Evolutionary conservation across 441 rosid genomes (phyloP).

Genomic region (Viola pubescens): DNA sequence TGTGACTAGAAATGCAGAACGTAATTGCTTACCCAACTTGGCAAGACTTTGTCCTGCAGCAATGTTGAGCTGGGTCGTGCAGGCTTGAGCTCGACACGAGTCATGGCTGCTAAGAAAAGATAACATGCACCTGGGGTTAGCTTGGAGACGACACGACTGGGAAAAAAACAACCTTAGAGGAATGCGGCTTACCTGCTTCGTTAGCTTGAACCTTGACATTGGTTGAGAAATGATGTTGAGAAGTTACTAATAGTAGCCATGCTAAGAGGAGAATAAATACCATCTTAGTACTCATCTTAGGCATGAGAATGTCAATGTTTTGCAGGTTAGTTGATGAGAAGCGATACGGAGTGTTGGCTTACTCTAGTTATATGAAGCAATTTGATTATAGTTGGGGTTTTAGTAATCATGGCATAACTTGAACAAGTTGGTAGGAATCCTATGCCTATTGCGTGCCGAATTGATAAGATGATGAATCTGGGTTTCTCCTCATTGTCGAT

Average conservation of each 20-base stretch:
- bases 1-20: neutral
- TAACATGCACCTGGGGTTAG: neutral
- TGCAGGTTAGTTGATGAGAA: constrained; percentile 10
- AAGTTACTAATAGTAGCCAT: constrained; percentile 35
- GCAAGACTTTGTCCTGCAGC: constrained; percentile 20
- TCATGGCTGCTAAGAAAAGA: constrained; percentile 24
- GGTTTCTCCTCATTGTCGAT: constrained; percentile 35
- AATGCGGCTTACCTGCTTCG: constrained; percentile 40
- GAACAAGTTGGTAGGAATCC: constrained; percentile 37
- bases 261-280: constrained; percentile 30
- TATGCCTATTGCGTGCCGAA: constrained; percentile 27
- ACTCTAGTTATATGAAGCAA: constrained; percentile 18
- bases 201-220: constrained; percentile 30
- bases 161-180: constrained; percentile 6
- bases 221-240: constrained; percentile 16
- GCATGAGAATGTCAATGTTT: constrained; percentile 14
- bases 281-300: constrained; percentile 34
- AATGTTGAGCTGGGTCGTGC: constrained; percentile 20
- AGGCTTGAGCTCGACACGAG: constrained; percentile 31
- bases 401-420: constrained; percentile 34
- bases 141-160: no score
- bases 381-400: constrained; percentile 9
- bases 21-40: constrained; percentile 36
- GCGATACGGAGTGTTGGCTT: constrained; percentile 7
- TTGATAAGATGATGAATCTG: constrained; percentile 28